Conservation (phyloP, 2,329 filamentous ascomycete species). For the Colletotrichum theobromicola region DNA sequence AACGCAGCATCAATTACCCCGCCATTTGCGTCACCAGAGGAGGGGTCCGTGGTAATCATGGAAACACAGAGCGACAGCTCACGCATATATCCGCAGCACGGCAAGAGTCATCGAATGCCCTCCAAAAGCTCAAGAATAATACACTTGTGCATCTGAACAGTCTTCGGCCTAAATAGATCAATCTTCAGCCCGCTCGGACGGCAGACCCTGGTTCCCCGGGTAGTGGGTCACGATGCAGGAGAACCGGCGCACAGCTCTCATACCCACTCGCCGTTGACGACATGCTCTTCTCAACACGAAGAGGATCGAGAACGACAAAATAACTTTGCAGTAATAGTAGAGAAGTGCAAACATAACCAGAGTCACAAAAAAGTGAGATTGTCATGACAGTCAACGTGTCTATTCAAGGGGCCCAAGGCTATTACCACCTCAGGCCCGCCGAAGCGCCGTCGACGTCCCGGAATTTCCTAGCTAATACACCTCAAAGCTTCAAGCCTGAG, state of each 20-base stretch:
- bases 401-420: conserved; percentile 2
- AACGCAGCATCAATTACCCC: background rate
- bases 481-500: conserved; percentile 12
- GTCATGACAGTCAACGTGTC: background rate
- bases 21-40: background rate
- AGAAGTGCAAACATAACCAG: background rate
- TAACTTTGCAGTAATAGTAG: background rate
- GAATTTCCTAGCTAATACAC: background rate
- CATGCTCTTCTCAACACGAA: background rate
- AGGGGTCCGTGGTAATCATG: background rate
- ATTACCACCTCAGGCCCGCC: background rate
- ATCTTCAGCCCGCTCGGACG: background rate
- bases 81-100: background rate
- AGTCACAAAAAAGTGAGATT: background rate
- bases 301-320: background rate
- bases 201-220: background rate
- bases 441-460: background rate
- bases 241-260: background rate
- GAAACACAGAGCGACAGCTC: background rate
- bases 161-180: background rate
- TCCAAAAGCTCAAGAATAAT: background rate
- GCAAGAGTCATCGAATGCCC: background rate
- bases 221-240: conserved; percentile 14
- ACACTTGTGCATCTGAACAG: background rate
- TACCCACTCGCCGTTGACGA: background rate